Base-by-base conservation (phyloP, 2,329 filamentous ascomycete genomes). In the Cladophialophora exuberans region DNA sequence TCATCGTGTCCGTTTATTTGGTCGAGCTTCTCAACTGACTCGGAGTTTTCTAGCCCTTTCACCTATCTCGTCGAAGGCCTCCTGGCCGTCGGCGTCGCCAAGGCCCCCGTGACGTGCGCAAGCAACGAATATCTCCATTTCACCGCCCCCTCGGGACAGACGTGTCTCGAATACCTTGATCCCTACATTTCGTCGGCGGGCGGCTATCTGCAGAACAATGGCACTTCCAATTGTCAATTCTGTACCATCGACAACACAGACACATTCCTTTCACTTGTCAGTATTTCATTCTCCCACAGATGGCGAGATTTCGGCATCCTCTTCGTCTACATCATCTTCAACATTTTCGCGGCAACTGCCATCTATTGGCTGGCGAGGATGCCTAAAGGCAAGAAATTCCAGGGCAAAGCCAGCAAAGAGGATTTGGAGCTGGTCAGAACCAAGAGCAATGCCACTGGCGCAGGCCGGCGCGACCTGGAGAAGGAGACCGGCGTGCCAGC, bases 61-160 rank as follows among this genome's bases (percentile, higher is more conserved):
- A 91, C 88, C 0, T 96, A 96, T 69, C 76, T 93, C 10, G 83
- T 93, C 25, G 80, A 80, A 6, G 88, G 85, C n/a, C 84, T 96
- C 73, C 70, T 93, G 0, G 80, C 85, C 0, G 82, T 81, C 1
- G 89, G 83, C 2, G 73, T 96, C 4, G 87, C 87, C 41, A 85
- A 87, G 63, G 83, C 82, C 0, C 43, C 73, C 0, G 84, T 93
- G 20, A 62, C 69, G 0, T 96, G 91, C 69, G 83, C 88, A 0
- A 61, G 69, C 4, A 88, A 87, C 66, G 91, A 96, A 69, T 79
- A 83, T 56, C 75, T 89, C 22, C 68, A 72, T 10, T 86, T 96
- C 65, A 69, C 82, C 10, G 85, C 90, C 0, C 78, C 82, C 0
- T 54, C 69, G 1, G 77, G 78, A 13, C 52, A 74, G 63, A 87